Percentiles rank a stretch among this genome's conserved stretches.
These are phyloP conservation scores for Diutina siamensis DNA, from an alignment of 1,139 yeast genomes.

Conservation along the genomic window DNA sequence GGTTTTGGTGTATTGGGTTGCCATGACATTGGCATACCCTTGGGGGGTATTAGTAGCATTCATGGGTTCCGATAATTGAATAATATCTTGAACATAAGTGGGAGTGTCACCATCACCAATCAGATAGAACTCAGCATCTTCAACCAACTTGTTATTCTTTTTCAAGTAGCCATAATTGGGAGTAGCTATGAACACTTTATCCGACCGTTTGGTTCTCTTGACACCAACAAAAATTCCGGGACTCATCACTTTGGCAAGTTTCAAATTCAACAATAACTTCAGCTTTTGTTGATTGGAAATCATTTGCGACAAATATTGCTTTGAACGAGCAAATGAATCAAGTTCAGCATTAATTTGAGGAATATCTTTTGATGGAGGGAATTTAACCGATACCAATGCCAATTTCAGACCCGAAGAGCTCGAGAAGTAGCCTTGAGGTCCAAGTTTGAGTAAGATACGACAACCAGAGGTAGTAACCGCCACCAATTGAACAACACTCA, in stretches of 20 bases:
- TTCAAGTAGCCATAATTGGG: slow-evolving; percentile 78
- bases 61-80: slow-evolving; percentile 58
- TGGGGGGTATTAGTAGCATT: slow-evolving; percentile 61
- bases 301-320: slow-evolving; percentile 31
- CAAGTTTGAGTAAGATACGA: slow-evolving; percentile 52
- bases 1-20: slow-evolving; percentile 63
- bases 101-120: slow-evolving; percentile 30
- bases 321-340: slow-evolving; percentile 32
- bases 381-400: slow-evolving; percentile 47
- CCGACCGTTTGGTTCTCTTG: slow-evolving; percentile 31
- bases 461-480: slow-evolving; percentile 85
- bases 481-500: slow-evolving; percentile 60
- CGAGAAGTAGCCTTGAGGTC: slow-evolving; percentile 17
- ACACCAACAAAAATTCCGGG: slow-evolving; percentile 71
- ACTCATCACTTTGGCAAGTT: slow-evolving; percentile 46
- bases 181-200: slow-evolving; percentile 59
- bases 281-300: slow-evolving; percentile 35
- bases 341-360: slow-evolving; percentile 42
- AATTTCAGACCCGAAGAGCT: slow-evolving; percentile 16
- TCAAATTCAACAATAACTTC: slow-evolving; percentile 34
- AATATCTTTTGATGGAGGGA: slow-evolving; percentile 62
- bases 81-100: slow-evolving; percentile 55
- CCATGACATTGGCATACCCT: slow-evolving; percentile 75
- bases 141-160: slow-evolving; percentile 58
- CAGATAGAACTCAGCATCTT: slow-evolving; percentile 68